Percentiles rank a stretch among this genome's conserved stretches.
These are phyloP conservation scores for Aspergillus affinis DNA, from an alignment of 495 filamentous ascomycete species.

Conservation along the genomic window DNA sequence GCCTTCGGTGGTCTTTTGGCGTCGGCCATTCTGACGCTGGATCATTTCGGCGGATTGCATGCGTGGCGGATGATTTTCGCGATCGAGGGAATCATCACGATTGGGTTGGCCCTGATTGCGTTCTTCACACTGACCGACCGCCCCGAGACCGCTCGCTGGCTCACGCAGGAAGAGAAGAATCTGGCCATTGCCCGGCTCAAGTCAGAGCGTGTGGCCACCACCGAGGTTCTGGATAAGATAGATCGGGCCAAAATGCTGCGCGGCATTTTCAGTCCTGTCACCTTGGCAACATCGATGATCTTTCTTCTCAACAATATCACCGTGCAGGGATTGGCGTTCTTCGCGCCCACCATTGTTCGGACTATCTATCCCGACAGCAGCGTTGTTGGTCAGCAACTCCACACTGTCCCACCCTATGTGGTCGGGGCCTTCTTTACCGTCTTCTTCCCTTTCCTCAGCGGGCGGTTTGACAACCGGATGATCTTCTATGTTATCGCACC, in stretches of 20 bases:
- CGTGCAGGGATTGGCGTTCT: conserved; percentile 63
- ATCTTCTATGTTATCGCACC: conserved; percentile 46
- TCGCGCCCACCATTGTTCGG: conserved; percentile 67
- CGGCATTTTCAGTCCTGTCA: conserved; percentile 53
- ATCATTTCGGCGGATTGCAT: conserved; percentile 42
- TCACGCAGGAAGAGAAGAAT: conserved; percentile 62
- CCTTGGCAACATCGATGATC: conserved; percentile 44
- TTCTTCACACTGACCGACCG: conserved; percentile 67
- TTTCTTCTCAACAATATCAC: conserved; percentile 58
- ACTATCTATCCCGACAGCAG: conserved; percentile 58
- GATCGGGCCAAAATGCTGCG: conserved; percentile 43
- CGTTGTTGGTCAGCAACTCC: conserved; percentile 60
- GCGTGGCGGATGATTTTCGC: conserved; percentile 76
- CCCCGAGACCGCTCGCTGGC: conserved; percentile 62
- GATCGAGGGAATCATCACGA: conserved; percentile 70
- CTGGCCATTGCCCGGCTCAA: conserved; percentile 61
- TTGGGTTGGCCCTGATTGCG: conserved; percentile 55
- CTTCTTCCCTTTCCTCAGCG: conserved; percentile 59
- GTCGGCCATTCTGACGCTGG: conserved; percentile 51
- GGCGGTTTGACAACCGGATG: conserved; percentile 53
- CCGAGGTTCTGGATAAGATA: conserved; percentile 57
- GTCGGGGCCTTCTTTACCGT: conserved; percentile 68
- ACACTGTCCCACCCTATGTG: conserved; percentile 70
- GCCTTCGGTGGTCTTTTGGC: conserved; percentile 71
- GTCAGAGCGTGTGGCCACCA: conserved; percentile 65